Conservation (phyloP, 768 basidiomycete species). For the Leccinum aurantiacum region DNA sequence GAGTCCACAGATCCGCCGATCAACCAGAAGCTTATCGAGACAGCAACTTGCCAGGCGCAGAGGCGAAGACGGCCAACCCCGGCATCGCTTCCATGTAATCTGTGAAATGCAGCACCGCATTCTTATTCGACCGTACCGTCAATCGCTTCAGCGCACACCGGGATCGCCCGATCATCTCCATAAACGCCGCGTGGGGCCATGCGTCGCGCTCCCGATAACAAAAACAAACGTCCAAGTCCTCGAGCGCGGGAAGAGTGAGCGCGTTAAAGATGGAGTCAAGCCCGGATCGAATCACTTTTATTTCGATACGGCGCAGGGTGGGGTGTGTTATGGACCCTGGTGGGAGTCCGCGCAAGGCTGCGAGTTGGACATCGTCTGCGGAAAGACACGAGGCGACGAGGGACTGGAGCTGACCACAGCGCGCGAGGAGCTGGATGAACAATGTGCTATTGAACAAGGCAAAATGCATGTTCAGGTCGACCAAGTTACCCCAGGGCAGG, state of each 20-base stretch:
- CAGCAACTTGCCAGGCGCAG: neutral
- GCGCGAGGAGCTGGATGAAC: constrained; percentile 24
- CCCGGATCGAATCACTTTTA: constrained; percentile 30
- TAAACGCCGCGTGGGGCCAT: constrained; percentile 30
- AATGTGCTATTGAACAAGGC: constrained; percentile 22
- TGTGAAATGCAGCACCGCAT: constrained; percentile 17
- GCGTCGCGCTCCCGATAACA: constrained; percentile 29
- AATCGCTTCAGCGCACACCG: constrained; percentile 25
- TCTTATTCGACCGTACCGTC: constrained; percentile 26
- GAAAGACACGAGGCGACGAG: constrained; percentile 27
- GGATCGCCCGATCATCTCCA: constrained; percentile 26
- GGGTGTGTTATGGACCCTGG: constrained; percentile 20
- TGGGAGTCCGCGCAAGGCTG: constrained; percentile 4
- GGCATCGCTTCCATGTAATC: constrained; percentile 27
- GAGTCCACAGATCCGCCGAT: neutral
- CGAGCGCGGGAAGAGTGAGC: constrained; percentile 27
- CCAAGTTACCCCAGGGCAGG: constrained; percentile 29
- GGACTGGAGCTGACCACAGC: constrained; percentile 22
- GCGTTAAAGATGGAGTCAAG: constrained; percentile 21
- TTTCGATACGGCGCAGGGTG: constrained; percentile 25
- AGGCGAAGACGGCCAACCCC: constrained; percentile 19
- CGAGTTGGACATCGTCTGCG: constrained; percentile 20
- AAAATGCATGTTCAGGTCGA: constrained; percentile 31
- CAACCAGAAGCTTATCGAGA: neutral
- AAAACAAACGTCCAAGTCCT: constrained; percentile 34